Evolutionary conservation across 2,329 filamentous ascomycete species (phyloP).

Genomic region (Nemania sp.): DNA sequence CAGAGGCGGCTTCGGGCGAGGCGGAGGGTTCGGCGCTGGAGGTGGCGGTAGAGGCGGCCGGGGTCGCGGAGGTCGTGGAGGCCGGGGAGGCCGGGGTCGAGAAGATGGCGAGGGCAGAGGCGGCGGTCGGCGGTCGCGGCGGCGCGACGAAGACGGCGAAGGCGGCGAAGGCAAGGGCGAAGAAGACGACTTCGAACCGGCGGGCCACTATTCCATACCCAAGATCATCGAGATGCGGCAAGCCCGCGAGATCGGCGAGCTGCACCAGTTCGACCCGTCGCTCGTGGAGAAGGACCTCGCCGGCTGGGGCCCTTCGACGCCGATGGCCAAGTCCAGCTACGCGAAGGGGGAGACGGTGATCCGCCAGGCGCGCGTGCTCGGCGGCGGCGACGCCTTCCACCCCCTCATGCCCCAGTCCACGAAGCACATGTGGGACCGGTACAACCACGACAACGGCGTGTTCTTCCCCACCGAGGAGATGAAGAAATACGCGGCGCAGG

Average conservation of each 20-base stretch:
- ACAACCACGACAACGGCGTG: conserved; percentile 38
- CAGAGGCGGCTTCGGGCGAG: conserved; percentile 31
- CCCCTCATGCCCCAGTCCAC: conserved; percentile 26
- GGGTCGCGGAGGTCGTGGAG: neutral
- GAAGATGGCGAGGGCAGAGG: conserved; percentile 4
- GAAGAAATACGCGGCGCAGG: conserved; percentile 35
- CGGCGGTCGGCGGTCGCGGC: no score
- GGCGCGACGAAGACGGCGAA: neutral
- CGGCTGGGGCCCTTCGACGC: conserved; percentile 45
- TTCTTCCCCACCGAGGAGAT: conserved; percentile 44
- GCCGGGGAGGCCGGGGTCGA: neutral
- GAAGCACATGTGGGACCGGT: conserved; percentile 32
- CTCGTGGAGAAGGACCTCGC: conserved; percentile 40
- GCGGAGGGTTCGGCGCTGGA: conserved; percentile 22
- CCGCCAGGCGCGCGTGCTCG: conserved; percentile 45
- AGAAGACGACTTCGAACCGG: no score
- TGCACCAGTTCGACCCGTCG: conserved; percentile 40
- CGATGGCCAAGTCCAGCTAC: conserved; percentile 35
- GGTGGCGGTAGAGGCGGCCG: neutral
- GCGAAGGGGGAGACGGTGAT: conserved; percentile 42
- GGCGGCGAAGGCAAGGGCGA: neutral
- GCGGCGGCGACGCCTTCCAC: conserved; percentile 42
- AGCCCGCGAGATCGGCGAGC: conserved; percentile 37
- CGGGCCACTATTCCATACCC: neutral
- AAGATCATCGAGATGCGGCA: conserved; percentile 21